Conservation (phyloP, 495 filamentous ascomycete genomes). For the Penicillium fimorum region DNA sequence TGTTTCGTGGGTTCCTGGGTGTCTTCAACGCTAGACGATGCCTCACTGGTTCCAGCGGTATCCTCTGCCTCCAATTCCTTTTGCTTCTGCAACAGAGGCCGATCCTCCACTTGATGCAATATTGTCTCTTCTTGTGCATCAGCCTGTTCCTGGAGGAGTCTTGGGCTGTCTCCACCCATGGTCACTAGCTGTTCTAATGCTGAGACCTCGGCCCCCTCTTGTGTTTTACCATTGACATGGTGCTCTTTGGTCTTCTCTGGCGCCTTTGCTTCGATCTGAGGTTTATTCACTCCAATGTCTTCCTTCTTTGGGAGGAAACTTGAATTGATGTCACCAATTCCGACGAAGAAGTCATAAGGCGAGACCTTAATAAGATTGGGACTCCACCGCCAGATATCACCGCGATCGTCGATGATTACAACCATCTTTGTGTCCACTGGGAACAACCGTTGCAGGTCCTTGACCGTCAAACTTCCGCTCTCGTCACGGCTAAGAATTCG, state of each 20-base stretch:
- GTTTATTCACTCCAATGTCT: constrained; percentile 52
- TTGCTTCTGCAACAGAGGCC: constrained; percentile 84
- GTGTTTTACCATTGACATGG: constrained; percentile 39
- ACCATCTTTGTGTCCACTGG: constrained; percentile 99
- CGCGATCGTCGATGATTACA: constrained; percentile 95
- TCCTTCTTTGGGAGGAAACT: constrained; percentile 90
- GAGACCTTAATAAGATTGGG: constrained; percentile 91
- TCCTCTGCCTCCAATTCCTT: constrained; percentile 84
- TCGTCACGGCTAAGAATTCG: constrained; percentile 95
- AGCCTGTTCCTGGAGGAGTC: constrained; percentile 68
- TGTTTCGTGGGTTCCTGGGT: constrained; percentile 45
- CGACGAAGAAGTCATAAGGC: constrained; percentile 96
- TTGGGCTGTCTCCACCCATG: constrained; percentile 72
- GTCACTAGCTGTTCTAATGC: constrained; percentile 72
- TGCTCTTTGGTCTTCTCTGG: constrained; percentile 29
- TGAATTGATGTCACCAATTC: constrained; percentile 98
- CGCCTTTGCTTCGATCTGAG: constrained; percentile 19
- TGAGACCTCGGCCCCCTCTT: constrained; percentile 42
- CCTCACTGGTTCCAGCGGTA: constrained; percentile 47
- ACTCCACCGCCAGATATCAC: constrained; percentile 96
- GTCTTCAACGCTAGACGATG: constrained; percentile 40
- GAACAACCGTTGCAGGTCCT: constrained; percentile 88
- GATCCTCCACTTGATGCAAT: constrained; percentile 82
- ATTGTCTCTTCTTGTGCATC: constrained; percentile 82
- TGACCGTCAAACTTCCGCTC: constrained; percentile 86